Base-by-base conservation (phyloP, 2,329 filamentous ascomycete species). In the Sporothrix variecibatus region DNA sequence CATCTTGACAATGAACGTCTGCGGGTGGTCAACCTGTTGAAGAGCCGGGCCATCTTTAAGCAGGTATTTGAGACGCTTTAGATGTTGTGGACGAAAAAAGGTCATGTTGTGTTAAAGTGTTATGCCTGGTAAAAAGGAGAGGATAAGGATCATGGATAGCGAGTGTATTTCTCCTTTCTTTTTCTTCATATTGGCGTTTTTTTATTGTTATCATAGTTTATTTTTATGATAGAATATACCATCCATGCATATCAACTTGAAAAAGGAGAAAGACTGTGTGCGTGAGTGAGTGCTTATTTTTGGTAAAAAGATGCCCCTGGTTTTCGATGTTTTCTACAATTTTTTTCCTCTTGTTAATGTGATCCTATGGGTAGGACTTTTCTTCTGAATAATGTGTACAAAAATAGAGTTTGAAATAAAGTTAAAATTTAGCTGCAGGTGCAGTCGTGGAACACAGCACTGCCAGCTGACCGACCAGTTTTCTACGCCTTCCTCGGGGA, bases 1-100 rank as follows among this genome's bases (percentile, higher is more conserved):
- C 96, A 99, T 87, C 83, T 99, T 82, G 94, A 97, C 80, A 98
- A 99, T 79, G 96, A 99, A 86, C 85, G 96, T n/a, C 85, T 99
- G 82, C 87, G 96, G 71, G 85, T 99, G 73, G 84, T 93, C 78
- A 99, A 99, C 82, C 81, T 99, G 78, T 89, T 94, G 75, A 98
- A 97, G 84, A 96, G 94, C 76, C 90, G 95, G 76, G 94, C 96
- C 82, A 97, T 99, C 75, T 96, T 99, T 78, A 91, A 91, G 76
- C 89, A 90, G 80, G 94, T 98, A 6, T 99, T 99, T 84, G 85
- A 86, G 77, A 89, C 91, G 76, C 81, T 96, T 72, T 89, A 75
- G 56, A 15, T 3, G 9, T 9, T 12, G 17, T 46, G 8, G 34
- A 9, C 3, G 28, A 31, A 11, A 26, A 40, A 34, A 0, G 8